These are phyloP conservation scores for Seiridium cupressi DNA, from an alignment of 2,329 filamentous ascomycete genomes.

Conservation along the genomic window DNA sequence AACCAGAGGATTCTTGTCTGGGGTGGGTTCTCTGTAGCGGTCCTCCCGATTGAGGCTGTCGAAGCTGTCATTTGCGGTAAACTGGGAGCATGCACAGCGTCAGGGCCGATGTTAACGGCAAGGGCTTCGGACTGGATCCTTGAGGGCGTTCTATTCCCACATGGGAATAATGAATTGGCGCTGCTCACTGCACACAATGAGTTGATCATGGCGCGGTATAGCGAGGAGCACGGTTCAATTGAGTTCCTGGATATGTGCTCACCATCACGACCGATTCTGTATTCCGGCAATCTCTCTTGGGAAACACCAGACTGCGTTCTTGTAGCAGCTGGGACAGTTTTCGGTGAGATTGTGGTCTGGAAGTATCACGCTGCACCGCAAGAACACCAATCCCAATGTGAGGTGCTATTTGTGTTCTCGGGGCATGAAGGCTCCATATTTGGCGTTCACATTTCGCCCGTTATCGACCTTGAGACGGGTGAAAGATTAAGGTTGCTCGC, in stretches of 20 bases:
- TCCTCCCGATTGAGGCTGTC: constrained; percentile 31
- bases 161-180: constrained; percentile 43
- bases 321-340: constrained; percentile 86
- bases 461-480: constrained; percentile 37
- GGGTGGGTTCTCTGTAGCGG: constrained; percentile 64
- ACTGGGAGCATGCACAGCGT: constrained; percentile 16
- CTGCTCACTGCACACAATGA: constrained; percentile 88
- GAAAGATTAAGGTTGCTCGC: constrained; percentile 63
- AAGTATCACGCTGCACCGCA: constrained; percentile 47
- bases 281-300: constrained; percentile 75
- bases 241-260: constrained; percentile 52
- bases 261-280: constrained; percentile 80
- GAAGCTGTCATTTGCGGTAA: constrained; percentile 29
- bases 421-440: constrained; percentile 94
- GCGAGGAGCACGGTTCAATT: constrained; percentile 19
- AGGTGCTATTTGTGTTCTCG: constrained; percentile 53
- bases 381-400: constrained; percentile 20
- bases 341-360: constrained; percentile 93
- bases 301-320: constrained; percentile 58
- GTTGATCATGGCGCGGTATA: constrained; percentile 47
- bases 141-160: constrained; percentile 56
- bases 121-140: constrained; percentile 74
- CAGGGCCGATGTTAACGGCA: constrained; percentile 34
- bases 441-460: constrained; percentile 74
- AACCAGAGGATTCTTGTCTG: constrained; percentile 55